Base-by-base conservation (phyloP, 2,329 filamentous ascomycete genomes). In the Xylariaceae sp. region DNA sequence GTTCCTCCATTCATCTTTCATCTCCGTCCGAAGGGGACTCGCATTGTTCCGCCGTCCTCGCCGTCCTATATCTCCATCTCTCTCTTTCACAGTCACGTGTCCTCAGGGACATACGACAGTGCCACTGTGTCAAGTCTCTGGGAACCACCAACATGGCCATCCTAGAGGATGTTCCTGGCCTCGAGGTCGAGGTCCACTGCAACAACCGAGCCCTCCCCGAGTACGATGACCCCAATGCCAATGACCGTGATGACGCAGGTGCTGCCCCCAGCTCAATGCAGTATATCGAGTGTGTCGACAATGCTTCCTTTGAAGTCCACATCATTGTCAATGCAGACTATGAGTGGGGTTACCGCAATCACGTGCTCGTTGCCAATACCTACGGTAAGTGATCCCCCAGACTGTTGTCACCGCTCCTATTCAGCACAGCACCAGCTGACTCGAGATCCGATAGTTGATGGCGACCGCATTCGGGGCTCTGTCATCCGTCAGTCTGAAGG, bases 221-320 rank as follows among this genome's bases (percentile, higher is more conserved):
- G 46, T 57, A 64, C 17, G 60, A 63, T 1, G 62, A 65, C 17
- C 61, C 61, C 3, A 38, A 67, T 33, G 48, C 45, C 10, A 40
- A 49, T 12, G 57, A 60, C 1, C 33, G 53, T 4, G 34, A 53
- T 18, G 31, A 39, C 17, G 39, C 42, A 14, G 13, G 2, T 10
- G 40, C n/a, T 6, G 19, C 38, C 16, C 56, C 59, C 38, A 40
- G 48, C 14, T 12, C 58, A 42, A 51, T 45, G 13, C 62, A 66
- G 43, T 71, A 68, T 47, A 63, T 71, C 31, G 63, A 71, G 55
- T 65, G 63, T 6, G 36, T 58, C 12, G 60, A 68, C 28, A 46
- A 66, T 14, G 41, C 59, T 14, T 47, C 61, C 12, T 71, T 69
- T 47, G 28, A 56, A 3, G 38, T 70, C 28, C 17, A 31, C 4